Base-by-base conservation (phyloP, 257 asterid genomes). In the Lithospermum erythrorhizon region DNA sequence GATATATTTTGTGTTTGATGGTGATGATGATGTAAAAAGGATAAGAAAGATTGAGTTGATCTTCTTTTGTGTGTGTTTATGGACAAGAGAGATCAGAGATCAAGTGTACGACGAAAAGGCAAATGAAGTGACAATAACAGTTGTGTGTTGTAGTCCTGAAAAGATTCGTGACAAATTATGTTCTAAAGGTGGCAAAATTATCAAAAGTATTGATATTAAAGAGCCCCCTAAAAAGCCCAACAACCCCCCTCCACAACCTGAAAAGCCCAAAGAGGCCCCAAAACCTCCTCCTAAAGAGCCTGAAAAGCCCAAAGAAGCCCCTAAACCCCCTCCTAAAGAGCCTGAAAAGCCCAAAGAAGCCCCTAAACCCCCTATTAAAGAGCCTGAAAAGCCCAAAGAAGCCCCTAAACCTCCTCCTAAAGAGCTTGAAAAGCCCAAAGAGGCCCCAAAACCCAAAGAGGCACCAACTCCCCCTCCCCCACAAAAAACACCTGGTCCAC, bases 71-170 rank as follows among this genome's bases (percentile, higher is more conserved):
- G 19, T 66, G 57, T 22, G 6, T 9, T 41, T 72, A 19, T 16
- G 59, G 69, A 72, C 76, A 62, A 68, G 13, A 90, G 97, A 90
- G 81, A 79, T 90, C 6, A 71, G 83, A 67, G 87, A 87, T 72
- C 97, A 87, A 55, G n/a, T 70, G 11, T 90, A 63, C 52, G 87
- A 83, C 63, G 96, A 83, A 61, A 82, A 90, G 75, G 64, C 59
- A 15, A 85, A 87, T 57, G 61, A 78, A 41, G 90, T 90, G 57
- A 73, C 68, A 9, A 79, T 90, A 66, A 73, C 61, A 0, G 97
- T 85, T 58, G 86, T 85, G 1, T 81, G 97, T 74, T 85, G 96
- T 61, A 81, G 85, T 75, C 97, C 96, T 1, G 95, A 90, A 73
- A 81, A 72, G 48, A 72, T 87, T 55, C 90, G 95, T 6, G 95